Evolutionary conservation across 139 green algal genomes (phyloP).

Genomic region (Chlorella sp.): DNA sequence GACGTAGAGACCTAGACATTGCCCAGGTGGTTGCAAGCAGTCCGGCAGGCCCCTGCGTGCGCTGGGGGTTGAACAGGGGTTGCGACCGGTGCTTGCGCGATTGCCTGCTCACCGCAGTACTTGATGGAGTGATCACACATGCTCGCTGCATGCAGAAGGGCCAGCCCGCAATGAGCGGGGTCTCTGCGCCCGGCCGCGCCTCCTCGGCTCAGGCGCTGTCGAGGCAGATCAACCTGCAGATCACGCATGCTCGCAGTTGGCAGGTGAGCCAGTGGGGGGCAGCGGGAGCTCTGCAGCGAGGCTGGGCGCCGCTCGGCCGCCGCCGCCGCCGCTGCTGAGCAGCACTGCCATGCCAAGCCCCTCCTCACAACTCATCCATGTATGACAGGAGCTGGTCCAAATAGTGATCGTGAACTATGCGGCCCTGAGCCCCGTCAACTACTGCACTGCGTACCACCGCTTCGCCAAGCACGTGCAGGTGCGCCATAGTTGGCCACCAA

Average conservation of each 20-base stretch:
- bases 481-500: too few species aligned
- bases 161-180: background rate
- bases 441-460: slow-evolving; percentile 35
- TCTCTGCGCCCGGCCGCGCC: background rate
- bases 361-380: background rate
- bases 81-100: too few species aligned
- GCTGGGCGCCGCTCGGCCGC: background rate
- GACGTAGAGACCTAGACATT: too few species aligned
- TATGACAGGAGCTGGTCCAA: slow-evolving; percentile 18
- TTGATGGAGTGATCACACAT: too few species aligned
- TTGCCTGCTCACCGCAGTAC: too few species aligned
- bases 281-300: background rate
- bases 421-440: slow-evolving; percentile 21
- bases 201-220: background rate
- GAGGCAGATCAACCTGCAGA: background rate
- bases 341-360: too few species aligned
- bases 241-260: slow-evolving; percentile 10
- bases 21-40: too few species aligned
- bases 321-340: background rate
- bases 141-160: too few species aligned
- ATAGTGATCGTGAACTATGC: background rate
- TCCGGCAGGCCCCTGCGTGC: too few species aligned
- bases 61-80: too few species aligned
- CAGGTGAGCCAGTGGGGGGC: background rate
- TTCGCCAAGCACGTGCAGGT: slow-evolving; percentile 18